Evolutionary conservation across 2,329 filamentous ascomycete genomes (phyloP).

Genomic region (Canariomyces notabilis): DNA sequence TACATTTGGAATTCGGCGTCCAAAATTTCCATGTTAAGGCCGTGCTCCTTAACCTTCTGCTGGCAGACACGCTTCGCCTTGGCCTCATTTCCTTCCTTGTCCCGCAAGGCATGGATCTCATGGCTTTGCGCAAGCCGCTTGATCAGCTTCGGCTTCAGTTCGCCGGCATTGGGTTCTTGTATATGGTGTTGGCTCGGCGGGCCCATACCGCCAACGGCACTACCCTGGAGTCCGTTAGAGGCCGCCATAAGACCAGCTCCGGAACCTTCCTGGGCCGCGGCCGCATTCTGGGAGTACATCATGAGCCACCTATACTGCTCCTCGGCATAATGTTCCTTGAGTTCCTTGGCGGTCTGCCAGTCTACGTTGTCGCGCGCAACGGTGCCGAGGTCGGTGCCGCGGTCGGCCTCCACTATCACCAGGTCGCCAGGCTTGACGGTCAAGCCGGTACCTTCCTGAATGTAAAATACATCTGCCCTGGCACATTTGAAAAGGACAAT

Average conservation of each 20-base stretch:
- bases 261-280: conserved; percentile 55
- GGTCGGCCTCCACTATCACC: conserved; percentile 95
- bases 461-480: conserved; percentile 92
- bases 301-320: conserved; percentile 98
- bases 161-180: conserved; percentile 64
- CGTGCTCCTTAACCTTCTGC: conserved; percentile 92
- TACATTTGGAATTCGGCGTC: conserved; percentile 98
- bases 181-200: conserved; percentile 67
- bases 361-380: conserved; percentile 85
- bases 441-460: conserved; percentile 90
- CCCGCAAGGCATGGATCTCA: conserved; percentile 80
- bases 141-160: conserved; percentile 93
- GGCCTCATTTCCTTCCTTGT: conserved; percentile 96
- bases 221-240: conserved; percentile 59
- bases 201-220: conserved; percentile 73
- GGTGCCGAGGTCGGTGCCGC: conserved; percentile 90
- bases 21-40: conserved; percentile 95
- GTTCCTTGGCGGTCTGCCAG: conserved; percentile 78
- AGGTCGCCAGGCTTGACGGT: conserved; percentile 87
- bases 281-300: conserved; percentile 88
- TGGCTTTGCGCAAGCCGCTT: conserved; percentile 89
- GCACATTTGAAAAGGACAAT: conserved; percentile 97
- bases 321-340: conserved; percentile 87
- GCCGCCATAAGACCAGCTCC: conserved; percentile 60
- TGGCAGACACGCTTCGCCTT: conserved; percentile 96